Conservation (phyloP, 352 stramenopile genomes). For the Elongisporangium anandrum region DNA sequence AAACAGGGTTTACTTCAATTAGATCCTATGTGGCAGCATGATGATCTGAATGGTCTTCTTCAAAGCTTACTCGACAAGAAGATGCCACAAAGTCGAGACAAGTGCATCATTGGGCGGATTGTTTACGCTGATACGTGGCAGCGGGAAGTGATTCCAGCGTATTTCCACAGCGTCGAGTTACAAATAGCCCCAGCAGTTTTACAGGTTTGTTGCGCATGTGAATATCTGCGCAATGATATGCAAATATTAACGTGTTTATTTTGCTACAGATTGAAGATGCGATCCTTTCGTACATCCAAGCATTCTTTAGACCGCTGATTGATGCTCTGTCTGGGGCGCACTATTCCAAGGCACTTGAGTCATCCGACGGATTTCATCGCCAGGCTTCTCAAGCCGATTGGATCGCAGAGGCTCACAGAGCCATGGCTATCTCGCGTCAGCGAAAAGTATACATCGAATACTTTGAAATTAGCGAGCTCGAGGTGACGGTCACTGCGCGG, state of each 20-base stretch:
- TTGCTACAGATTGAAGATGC: slow-evolving; percentile 52
- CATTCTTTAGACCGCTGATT: slow-evolving; percentile 38
- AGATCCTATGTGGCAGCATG: slow-evolving; percentile 36
- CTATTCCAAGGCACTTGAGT: not conserved
- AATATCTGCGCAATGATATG: not conserved
- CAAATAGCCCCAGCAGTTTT: slow-evolving; percentile 48
- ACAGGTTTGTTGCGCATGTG: slow-evolving; percentile 35
- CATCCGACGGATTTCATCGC: not conserved
- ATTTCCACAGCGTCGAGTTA: slow-evolving; percentile 69
- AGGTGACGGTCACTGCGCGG: slow-evolving; percentile 69
- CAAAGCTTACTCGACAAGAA: slow-evolving; percentile 30
- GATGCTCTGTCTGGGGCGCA: slow-evolving; percentile 19
- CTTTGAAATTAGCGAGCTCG: slow-evolving; percentile 47
- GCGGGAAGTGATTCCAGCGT: slow-evolving; percentile 35
- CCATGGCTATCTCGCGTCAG: slow-evolving; percentile 11
- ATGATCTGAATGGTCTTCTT: slow-evolving; percentile 23
- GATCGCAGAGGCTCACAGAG: not conserved
- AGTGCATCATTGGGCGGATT: slow-evolving; percentile 38
- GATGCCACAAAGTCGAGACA: slow-evolving; percentile 20
- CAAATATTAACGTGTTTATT: not conserved
- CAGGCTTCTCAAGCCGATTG: too few relatives aligned
- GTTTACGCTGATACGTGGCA: slow-evolving; percentile 58
- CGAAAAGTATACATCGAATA: slow-evolving; percentile 58
- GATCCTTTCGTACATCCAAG: slow-evolving; percentile 38
- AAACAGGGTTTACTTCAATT: slow-evolving; percentile 24